Conservation (phyloP, 306 rosid genomes). For the Trifolium subterraneum region DNA sequence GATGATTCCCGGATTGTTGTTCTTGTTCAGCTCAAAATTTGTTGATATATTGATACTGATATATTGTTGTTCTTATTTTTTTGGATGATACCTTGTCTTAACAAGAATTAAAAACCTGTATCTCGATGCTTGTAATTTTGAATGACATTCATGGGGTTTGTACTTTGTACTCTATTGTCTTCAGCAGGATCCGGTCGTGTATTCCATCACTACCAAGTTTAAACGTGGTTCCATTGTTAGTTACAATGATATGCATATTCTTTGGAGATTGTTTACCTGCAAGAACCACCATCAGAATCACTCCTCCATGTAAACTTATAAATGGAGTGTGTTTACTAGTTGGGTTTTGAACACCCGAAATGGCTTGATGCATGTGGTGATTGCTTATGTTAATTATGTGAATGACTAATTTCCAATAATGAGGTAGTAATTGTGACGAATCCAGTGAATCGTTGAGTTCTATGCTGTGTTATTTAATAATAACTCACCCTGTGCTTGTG, state of each 20-base stretch:
- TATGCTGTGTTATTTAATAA: background rate
- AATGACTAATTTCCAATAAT: background rate
- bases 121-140: conserved; percentile 51
- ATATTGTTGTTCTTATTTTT: conserved; percentile 39
- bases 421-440: background rate
- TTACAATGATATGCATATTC: background rate
- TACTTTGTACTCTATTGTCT: conserved; percentile 38
- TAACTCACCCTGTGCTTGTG: background rate
- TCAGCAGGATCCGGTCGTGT: conserved; percentile 1
- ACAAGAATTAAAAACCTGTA: conserved; percentile 35
- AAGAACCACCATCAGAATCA: background rate
- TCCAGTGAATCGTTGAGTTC: background rate
- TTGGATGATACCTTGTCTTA: conserved; percentile 47
- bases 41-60: conserved; percentile 31
- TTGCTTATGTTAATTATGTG: background rate
- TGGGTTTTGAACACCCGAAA: background rate
- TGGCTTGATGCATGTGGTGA: background rate
- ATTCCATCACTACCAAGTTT: background rate
- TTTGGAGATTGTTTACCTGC: background rate
- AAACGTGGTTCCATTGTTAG: background rate
- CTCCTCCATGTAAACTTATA: background rate
- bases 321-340: background rate
- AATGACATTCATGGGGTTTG: conserved; percentile 38
- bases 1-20: conserved; percentile 27
- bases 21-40: conserved; percentile 40